Percentiles rank a stretch among this genome's conserved stretches.
These are phyloP conservation scores for Fomes fomentarius DNA, from an alignment of 1,284 basidiomycete species.

Conservation along the genomic window DNA sequence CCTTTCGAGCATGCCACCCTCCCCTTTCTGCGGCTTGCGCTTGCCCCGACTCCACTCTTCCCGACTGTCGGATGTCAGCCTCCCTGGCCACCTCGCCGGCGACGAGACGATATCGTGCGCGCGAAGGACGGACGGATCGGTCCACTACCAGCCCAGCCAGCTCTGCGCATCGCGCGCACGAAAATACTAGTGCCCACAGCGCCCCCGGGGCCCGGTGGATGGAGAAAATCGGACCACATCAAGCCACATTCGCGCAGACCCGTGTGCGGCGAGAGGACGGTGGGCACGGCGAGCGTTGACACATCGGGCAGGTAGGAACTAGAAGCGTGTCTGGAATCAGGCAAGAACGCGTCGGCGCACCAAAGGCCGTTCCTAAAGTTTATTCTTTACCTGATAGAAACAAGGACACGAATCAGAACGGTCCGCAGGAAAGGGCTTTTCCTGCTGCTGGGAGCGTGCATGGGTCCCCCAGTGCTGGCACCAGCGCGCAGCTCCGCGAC, in stretches of 20 bases:
- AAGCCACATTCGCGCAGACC: not conserved
- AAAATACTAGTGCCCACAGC: too few species aligned
- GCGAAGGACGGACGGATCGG: not conserved
- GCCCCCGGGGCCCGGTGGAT: too few species aligned
- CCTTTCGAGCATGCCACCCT: constrained; percentile 5
- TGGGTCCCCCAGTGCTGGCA: not conserved
- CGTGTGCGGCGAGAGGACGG: not conserved
- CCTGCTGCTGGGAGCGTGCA: not conserved
- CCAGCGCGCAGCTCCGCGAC: not conserved
- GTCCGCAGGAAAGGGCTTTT: not conserved
- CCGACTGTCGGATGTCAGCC: too few species aligned
- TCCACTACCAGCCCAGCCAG: too few species aligned
- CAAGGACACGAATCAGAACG: too few species aligned
- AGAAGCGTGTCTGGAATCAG: not conserved
- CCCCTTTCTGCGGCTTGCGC: too few species aligned
- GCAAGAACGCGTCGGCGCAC: constrained; percentile 7
- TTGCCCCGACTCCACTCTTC: not conserved
- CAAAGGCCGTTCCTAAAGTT: constrained; percentile 14
- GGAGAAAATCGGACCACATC: too few species aligned
- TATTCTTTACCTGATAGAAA: constrained; percentile 17
- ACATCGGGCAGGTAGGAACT: not conserved
- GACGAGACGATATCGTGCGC: too few species aligned
- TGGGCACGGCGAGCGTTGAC: not conserved
- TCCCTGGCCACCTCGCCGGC: too few species aligned
- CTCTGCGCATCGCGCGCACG: too few species aligned